Base-by-base conservation (phyloP, 2,329 filamentous ascomycete genomes). In the Ceratocystis cacaofunesta region DNA sequence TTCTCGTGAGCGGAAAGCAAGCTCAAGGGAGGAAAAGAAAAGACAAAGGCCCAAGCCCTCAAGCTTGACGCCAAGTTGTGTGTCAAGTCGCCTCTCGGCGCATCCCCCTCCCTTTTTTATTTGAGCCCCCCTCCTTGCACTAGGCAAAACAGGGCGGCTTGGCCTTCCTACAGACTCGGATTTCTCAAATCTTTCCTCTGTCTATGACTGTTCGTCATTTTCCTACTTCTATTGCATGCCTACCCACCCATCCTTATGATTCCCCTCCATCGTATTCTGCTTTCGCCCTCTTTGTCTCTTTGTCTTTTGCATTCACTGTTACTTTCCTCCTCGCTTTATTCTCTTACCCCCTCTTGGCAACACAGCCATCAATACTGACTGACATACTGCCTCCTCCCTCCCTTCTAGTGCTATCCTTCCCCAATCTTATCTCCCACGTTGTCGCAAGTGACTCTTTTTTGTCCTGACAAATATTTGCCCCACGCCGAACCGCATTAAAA, bases 391-490 rank as follows among this genome's bases (percentile, higher is more conserved):
- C 17, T 30, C 25, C 30, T 15, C 30, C 15, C 19, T 57, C 15
- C 25, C 15, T 17, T 28, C 46, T 50, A 15, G 19, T 17, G 12
- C 25, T 12, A 30, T 22, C 36, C 15, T 22, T 28, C 25, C 3
- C 10, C 44, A 62, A n/a, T 8, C 30, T 52, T 63, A 28, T 32
- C 43, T 41, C 41, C 46, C 22, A 50, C 46, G 19, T 22, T 50
- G 46, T 50, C 46, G 46, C 46, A 50, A 50, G 46, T 50, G 46
- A 19, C 46, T 58, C 30, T 58, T 19, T 63, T 43, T 64, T 46
- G 48, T 17, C 44, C 62, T 57, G 48, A 64, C 17, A 43, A 52
- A 64, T 57, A 57, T 25, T 36, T 58, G 62, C 48, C 46, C 41
- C 41, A 25, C 32, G 25, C 62, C 48, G 55, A 41, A 55, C 48